Percentiles rank a stretch among this genome's conserved stretches.
Evolutionary conservation across 116 monocot genomes (phyloP).

Genomic region (Posidonia oceanica): DNA sequence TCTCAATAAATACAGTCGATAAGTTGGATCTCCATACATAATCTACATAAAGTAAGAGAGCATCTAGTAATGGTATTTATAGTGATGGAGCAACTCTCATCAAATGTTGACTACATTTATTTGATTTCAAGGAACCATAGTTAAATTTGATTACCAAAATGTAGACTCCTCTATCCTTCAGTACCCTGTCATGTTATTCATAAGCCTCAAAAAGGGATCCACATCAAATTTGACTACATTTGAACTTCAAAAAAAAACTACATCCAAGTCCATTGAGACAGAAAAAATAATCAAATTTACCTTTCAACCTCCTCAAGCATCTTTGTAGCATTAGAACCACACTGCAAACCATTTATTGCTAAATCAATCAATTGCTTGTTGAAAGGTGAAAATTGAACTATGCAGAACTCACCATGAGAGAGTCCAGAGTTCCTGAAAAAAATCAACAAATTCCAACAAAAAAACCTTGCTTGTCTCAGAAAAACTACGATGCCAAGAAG

Average conservation of each 20-base stretch:
- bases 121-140: neutral
- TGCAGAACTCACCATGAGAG: slow-evolving; percentile 79
- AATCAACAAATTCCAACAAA: neutral
- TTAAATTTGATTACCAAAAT: slow-evolving; percentile 52
- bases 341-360: slow-evolving; percentile 36
- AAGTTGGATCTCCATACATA: slow-evolving; percentile 93
- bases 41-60: slow-evolving; percentile 30
- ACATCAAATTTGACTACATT: neutral
- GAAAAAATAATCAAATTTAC: slow-evolving; percentile 16
- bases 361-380: slow-evolving; percentile 5
- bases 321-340: slow-evolving; percentile 57
- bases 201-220: neutral
- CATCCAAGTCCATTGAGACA: neutral
- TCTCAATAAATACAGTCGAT: slow-evolving; percentile 54
- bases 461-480: neutral
- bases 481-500: neutral
- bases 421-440: slow-evolving; percentile 86
- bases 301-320: slow-evolving; percentile 91
- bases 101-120: neutral
- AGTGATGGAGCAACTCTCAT: neutral
- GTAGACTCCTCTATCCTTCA: slow-evolving; percentile 85
- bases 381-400: slow-evolving; percentile 2
- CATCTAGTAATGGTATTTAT: neutral
- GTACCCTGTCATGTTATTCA: slow-evolving; percentile 35
- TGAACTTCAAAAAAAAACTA: neutral